Base-by-base conservation (phyloP, 257 asterid genomes). In the Eucommia ulmoides region DNA sequence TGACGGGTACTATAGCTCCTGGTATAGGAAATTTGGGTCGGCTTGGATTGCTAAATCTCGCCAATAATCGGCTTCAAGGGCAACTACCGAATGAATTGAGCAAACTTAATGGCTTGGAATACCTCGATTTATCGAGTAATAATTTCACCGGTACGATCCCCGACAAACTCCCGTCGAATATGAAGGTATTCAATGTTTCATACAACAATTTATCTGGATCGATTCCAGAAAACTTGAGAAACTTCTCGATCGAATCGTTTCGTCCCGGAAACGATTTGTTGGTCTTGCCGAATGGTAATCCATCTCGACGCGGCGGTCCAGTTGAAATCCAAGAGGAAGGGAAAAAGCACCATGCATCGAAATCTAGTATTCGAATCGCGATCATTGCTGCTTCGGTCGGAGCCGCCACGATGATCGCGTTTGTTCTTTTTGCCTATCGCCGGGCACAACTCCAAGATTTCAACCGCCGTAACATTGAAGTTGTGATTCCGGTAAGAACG, bases 361-460 rank as follows among this genome's bases (percentile, higher is more conserved):
- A 62, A 53, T 56, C 79, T 35, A 78, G 64, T 60, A 64, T 76
- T 49, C 72, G 51, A 61, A 72, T 87, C 54, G 89, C 89, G 54
- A 83, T 87, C 47, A 78, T 83, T 53, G 81, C 73, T 72, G 93
- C 94, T 58, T 78, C 77, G 11, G 67, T 74, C 66, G 87, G 83
- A 67, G 89, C 96, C 57, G 77, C 65, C 56, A 52, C 75, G 57
- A 76, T 87, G 93, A 78, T 87, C 59, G 81, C 78, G 23, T 64
- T 83, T 54, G 80, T 83, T 61, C 77, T 87, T 12, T 59, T 76
- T 23, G 94, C 93, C 38, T 87, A 87, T 74, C 76, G 58, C 57
- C 79, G 89, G 25, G 78, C 85, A 19, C 82, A 73, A 10, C 61
- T 55, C 50, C 76, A 65, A 20, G 78, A 74, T 64, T 76, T 77